Evolutionary conservation across 805 yeast species (phyloP).

Genomic region (baker's yeast (Saccharomyces cerevisiae)): DNA sequence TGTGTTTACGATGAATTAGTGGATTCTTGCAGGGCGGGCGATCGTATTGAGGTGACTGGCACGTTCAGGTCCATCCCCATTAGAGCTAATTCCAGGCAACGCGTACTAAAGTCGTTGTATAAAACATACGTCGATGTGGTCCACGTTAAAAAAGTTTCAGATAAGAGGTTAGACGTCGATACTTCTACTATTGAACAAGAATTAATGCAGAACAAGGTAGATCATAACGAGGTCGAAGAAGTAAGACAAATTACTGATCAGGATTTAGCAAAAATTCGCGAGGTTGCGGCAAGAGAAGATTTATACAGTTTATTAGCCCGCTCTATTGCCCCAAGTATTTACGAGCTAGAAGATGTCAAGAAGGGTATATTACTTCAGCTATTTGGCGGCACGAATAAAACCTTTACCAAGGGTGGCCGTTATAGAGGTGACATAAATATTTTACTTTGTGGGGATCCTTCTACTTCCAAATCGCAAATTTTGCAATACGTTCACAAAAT

Average conservation of each 20-base stretch:
- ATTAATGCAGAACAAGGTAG: slow-evolving; percentile 42
- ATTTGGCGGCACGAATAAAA: slow-evolving; percentile 92
- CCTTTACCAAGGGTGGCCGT: slow-evolving; percentile 80
- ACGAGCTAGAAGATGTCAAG: slow-evolving; percentile 92
- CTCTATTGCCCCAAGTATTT: slow-evolving; percentile 94
- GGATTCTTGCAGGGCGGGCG: slow-evolving; percentile 93
- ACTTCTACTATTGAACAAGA: slow-evolving; percentile 47
- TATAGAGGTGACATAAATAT: slow-evolving; percentile 94
- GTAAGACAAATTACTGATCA: slow-evolving; percentile 57
- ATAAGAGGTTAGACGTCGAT: slow-evolving; percentile 73
- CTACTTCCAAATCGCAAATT: slow-evolving; percentile 92
- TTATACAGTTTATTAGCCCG: slow-evolving; percentile 79
- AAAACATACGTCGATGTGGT: slow-evolving; percentile 93
- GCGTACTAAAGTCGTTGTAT: slow-evolving; percentile 75
- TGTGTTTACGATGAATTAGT: slow-evolving; percentile 95
- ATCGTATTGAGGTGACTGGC: slow-evolving; percentile 90
- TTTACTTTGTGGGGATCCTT: slow-evolving; percentile 93
- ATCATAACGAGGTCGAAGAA: slow-evolving; percentile 62
- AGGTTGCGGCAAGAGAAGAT: slow-evolving; percentile 60
- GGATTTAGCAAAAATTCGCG: slow-evolving; percentile 58
- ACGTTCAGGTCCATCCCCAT: slow-evolving; percentile 90
- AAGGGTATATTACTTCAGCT: slow-evolving; percentile 88
- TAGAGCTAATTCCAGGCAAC: slow-evolving; percentile 73
- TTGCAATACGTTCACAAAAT: slow-evolving; percentile 93
- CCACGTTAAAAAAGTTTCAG: slow-evolving; percentile 81